Percentiles rank a stretch among this genome's conserved stretches.
These are phyloP conservation scores for Pisolithus marmoratus DNA, from an alignment of 768 basidiomycete genomes.

Conservation along the genomic window DNA sequence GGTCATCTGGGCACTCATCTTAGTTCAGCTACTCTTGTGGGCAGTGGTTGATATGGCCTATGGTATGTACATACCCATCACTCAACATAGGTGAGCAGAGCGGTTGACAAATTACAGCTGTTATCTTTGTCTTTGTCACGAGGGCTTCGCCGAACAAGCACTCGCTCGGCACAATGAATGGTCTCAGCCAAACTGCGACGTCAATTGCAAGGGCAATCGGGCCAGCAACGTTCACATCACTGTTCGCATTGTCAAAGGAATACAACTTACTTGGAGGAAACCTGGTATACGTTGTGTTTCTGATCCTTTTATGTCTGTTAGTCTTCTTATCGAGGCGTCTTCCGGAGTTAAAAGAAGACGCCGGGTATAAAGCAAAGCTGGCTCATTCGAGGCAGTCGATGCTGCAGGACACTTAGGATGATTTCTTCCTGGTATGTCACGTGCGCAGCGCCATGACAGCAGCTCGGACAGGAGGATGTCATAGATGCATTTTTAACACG, in stretches of 20 bases:
- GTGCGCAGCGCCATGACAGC: too few species aligned
- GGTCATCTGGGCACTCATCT: slow-evolving; percentile 12
- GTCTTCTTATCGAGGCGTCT: not conserved
- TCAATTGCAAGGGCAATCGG: slow-evolving; percentile 45
- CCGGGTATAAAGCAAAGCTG: too few species aligned
- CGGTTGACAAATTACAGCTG: slow-evolving; percentile 12
- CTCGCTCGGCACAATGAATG: slow-evolving; percentile 48
- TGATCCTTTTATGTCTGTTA: not conserved
- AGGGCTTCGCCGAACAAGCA: slow-evolving; percentile 21
- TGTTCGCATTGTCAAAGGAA: slow-evolving; percentile 18
- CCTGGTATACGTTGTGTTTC: not conserved
- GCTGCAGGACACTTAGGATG: too few species aligned
- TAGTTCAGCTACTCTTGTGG: slow-evolving; percentile 8
- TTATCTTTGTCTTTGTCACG: slow-evolving; percentile 28
- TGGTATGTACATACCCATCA: slow-evolving; percentile 8
- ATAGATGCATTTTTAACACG: too few species aligned
- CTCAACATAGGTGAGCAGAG: not conserved
- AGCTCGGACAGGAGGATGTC: too few species aligned
- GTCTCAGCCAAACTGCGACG: slow-evolving; percentile 48
- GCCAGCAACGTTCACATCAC: too few species aligned
- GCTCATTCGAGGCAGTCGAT: too few species aligned
- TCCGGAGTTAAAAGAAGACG: not conserved
- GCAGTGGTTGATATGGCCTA: slow-evolving; percentile 9
- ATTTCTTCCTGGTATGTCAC: too few species aligned
- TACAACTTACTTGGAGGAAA: not conserved